A percentile compares a stretch with the other conserved stretches of the same genome.
phyloP scores from a whole-genome alignment of 768 basidiomycete species.

The Leccinum rimulosum region DNA sequence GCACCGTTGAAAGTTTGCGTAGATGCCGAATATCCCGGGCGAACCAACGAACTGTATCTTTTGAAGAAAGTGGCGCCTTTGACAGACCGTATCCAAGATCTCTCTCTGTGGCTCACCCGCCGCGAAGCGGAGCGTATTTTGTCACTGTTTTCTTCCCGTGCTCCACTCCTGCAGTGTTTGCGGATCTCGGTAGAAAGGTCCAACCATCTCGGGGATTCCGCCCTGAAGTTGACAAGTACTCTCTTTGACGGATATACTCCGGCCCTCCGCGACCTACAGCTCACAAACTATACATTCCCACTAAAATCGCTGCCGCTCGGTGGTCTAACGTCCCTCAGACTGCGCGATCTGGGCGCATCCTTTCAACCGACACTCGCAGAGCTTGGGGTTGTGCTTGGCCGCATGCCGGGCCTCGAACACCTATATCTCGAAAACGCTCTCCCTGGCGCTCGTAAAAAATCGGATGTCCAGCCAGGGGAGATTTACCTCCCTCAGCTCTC shows the following conservation, averaged over 20 bases:
- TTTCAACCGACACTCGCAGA: constrained; percentile 32
- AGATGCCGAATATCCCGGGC: constrained; percentile 29
- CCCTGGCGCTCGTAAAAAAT: constrained; percentile 16
- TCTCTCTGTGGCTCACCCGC: constrained; percentile 26
- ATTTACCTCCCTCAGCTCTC: constrained; percentile 12
- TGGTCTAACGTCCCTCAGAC: constrained; percentile 37
- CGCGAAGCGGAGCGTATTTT: constrained; percentile 27
- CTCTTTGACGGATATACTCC: constrained; percentile 35
- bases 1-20: constrained; percentile 26
- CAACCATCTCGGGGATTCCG: constrained; percentile 17
- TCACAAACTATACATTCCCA: constrained; percentile 34
- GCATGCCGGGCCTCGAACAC: constrained; percentile 33
- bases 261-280: constrained; percentile 35
- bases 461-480: background rate
- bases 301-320: constrained; percentile 37
- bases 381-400: constrained; percentile 33
- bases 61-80: constrained; percentile 33
- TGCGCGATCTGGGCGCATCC: constrained; percentile 27
- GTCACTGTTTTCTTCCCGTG: constrained; percentile 18
- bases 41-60: constrained; percentile 27
- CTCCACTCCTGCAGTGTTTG: constrained; percentile 36
- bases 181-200: constrained; percentile 18
- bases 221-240: constrained; percentile 21
- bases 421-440: constrained; percentile 38
- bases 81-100: constrained; percentile 32